phyloP scores from a whole-genome alignment of 2,329 filamentous ascomycete genomes.

The Fusarium austroafricanum region DNA sequence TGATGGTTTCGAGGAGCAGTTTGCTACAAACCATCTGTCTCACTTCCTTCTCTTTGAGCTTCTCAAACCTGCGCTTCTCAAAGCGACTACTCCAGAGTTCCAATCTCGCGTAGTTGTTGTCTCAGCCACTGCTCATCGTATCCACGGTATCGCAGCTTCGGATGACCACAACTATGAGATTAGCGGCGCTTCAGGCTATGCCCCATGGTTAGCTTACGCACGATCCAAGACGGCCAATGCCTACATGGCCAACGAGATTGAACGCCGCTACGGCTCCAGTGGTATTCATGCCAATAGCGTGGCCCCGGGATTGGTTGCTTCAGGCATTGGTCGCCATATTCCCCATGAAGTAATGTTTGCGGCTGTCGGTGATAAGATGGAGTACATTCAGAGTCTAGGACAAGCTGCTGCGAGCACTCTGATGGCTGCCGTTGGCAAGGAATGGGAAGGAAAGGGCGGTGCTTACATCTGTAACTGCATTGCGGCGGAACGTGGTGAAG shows the following conservation, averaged over 20 bases:
- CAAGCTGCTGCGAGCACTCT: slow-evolving; percentile 11
- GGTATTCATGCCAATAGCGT: slow-evolving; percentile 15
- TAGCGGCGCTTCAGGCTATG: not conserved
- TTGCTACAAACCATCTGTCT: slow-evolving; percentile 31
- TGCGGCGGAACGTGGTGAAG: not conserved
- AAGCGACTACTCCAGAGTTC: not conserved
- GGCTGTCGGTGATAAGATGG: not conserved
- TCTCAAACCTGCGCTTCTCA: not conserved
- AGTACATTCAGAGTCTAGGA: not conserved
- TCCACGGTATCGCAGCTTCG: slow-evolving; percentile 2
- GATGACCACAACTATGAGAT: slow-evolving; percentile 8
- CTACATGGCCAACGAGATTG: slow-evolving; percentile 18
- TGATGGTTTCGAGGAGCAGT: slow-evolving; percentile 35
- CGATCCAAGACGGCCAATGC: slow-evolving; percentile 12
- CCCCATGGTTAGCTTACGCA: slow-evolving; percentile 4
- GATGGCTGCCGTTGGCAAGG: not conserved
- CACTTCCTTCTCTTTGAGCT: slow-evolving; percentile 35
- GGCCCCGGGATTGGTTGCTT: slow-evolving; percentile 4
- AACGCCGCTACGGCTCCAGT: not conserved
- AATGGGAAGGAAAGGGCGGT: slow-evolving; percentile 6
- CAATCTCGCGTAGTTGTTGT: slow-evolving; percentile 7
- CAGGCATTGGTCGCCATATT: slow-evolving; percentile 8
- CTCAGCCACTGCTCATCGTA: slow-evolving; percentile 11
- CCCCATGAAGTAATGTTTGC: slow-evolving; percentile 9
- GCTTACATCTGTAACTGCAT: slow-evolving; percentile 5